These are phyloP conservation scores for Fusarium nurragi DNA, from an alignment of 2,329 filamentous ascomycete species.

Conservation along the genomic window DNA sequence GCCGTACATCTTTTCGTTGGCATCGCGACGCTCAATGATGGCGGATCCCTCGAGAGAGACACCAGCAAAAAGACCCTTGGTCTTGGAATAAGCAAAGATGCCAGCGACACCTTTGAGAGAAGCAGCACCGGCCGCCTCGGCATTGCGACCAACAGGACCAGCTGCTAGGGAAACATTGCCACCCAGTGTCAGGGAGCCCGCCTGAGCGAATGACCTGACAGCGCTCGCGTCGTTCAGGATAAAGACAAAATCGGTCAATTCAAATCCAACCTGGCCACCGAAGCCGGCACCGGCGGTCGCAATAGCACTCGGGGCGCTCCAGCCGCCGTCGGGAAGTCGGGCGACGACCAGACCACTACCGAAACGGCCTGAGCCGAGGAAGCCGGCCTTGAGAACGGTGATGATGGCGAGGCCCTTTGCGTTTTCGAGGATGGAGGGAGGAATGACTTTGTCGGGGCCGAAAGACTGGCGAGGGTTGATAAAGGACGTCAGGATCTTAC, in stretches of 20 bases:
- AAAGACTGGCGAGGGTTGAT: conserved; percentile 93
- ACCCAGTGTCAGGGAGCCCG: conserved; percentile 89
- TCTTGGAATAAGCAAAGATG: conserved; percentile 97
- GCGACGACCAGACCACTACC: conserved; percentile 85
- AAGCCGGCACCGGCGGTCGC: conserved; percentile 83
- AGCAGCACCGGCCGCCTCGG: conserved; percentile 93
- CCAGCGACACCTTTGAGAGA: conserved; percentile 89
- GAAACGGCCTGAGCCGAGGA: conserved; percentile 83
- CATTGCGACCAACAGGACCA: conserved; percentile 92
- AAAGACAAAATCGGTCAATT: conserved; percentile 95
- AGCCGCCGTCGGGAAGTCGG: conserved; percentile 77
- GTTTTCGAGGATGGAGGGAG: conserved; percentile 85
- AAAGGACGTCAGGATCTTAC: conserved; percentile 94
- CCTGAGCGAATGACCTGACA: conserved; percentile 93
- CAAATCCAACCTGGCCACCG: conserved; percentile 86
- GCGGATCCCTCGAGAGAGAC: conserved; percentile 93
- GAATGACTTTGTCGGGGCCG: conserved; percentile 96
- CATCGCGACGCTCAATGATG: conserved; percentile 93
- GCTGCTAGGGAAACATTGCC: conserved; percentile 97
- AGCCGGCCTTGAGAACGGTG: conserved; percentile 87
- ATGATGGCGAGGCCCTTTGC: conserved; percentile 92
- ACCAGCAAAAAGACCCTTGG: conserved; percentile 95
- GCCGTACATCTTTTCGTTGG: conserved; percentile 96
- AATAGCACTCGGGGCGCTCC: conserved; percentile 85
- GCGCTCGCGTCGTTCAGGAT: conserved; percentile 92